A percentile compares a stretch with the other conserved stretches of the same genome.
Evolutionary conservation across 1,284 basidiomycete genomes (phyloP).

Genomic region (Trichosporon sp.): DNA sequence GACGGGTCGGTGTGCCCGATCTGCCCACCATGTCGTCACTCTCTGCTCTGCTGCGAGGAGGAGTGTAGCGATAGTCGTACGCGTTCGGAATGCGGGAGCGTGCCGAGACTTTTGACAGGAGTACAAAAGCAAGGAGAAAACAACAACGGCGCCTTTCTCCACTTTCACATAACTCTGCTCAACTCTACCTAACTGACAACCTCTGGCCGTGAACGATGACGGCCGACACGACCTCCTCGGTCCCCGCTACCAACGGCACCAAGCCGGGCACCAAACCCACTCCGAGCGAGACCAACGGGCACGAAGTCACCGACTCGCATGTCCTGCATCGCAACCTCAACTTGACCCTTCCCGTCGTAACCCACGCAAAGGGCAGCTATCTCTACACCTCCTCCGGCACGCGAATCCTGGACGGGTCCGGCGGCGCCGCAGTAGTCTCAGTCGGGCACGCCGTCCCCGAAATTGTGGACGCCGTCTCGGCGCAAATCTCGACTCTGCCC

Average conservation of each 20-base stretch:
- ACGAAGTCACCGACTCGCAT: background rate
- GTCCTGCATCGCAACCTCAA: constrained; percentile 39
- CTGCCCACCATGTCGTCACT: too few relatives aligned
- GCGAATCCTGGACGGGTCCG: constrained; percentile 53
- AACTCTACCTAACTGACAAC: background rate
- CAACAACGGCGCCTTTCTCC: background rate
- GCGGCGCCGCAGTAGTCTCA: constrained; percentile 80
- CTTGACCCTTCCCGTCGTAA: constrained; percentile 31
- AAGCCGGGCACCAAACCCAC: background rate
- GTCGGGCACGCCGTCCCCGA: constrained; percentile 73
- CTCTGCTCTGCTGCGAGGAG: too few relatives aligned
- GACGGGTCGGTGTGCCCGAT: too few relatives aligned
- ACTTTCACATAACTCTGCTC: background rate
- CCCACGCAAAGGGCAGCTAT: constrained; percentile 38
- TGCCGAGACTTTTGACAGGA: too few relatives aligned
- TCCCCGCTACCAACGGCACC: background rate
- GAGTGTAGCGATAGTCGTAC: too few relatives aligned
- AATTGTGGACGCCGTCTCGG: constrained; percentile 37
- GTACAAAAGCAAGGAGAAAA: background rate
- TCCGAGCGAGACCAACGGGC: background rate
- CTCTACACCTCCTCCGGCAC: constrained; percentile 36
- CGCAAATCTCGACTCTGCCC: constrained; percentile 70
- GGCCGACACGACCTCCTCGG: background rate
- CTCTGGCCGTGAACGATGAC: background rate
- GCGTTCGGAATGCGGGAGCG: background rate